Evolutionary conservation across 2,329 filamentous ascomycete species (phyloP), one percentile per base, ranked within the genome.

Genomic region (Eutypella sp.): DNA sequence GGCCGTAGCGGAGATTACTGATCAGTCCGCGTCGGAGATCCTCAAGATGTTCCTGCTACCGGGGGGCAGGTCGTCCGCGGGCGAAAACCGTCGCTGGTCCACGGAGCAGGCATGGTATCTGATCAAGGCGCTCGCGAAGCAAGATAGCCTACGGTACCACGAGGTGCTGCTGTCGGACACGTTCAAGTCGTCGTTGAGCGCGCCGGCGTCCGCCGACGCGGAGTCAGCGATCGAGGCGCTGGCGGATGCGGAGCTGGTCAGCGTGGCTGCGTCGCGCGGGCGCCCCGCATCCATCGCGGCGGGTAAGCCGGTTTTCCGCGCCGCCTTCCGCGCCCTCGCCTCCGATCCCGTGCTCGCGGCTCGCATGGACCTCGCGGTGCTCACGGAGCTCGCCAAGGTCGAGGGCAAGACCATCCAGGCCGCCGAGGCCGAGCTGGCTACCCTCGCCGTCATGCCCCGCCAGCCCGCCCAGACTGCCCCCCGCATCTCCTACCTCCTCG

Each of bases 81-180:
- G 67, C 16, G 62, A 65, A 13, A 69, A 72, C 3, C 70, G 74
- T 34, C 78, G 79, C 44, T 97, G 89, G 87, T 87, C 84, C 0
- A 74, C 82, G 4, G 84, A 93, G 60, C 93, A 97, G 70, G 92
- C 89, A 0, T 97, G 93, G 93, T 78, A 85, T 48, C 70, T 99
- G 2, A 84, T 97, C 66, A 91, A 87, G 61, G 74, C 79, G 24
- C 81, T 99, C 13, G 85, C 88, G 0, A 65, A 77, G n/a, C 71
- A 80, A 10, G 80, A 84, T 5, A 74, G 67, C 4, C 73, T 97
- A 1, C 79, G 87, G 2, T 97, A 96, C 73, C 92, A 95, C 65
- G 87, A 95, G 59, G 74, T 96, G 2, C 71, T 96, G 0, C 78
- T 96, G 2, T 81, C 84, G 4, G 82, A 87, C 45, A 77, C 87